Percentiles rank a stretch among this genome's conserved stretches.
Evolutionary conservation across 2,329 filamentous ascomycete genomes (phyloP).

Genomic region (Trichoderma sp.): DNA sequence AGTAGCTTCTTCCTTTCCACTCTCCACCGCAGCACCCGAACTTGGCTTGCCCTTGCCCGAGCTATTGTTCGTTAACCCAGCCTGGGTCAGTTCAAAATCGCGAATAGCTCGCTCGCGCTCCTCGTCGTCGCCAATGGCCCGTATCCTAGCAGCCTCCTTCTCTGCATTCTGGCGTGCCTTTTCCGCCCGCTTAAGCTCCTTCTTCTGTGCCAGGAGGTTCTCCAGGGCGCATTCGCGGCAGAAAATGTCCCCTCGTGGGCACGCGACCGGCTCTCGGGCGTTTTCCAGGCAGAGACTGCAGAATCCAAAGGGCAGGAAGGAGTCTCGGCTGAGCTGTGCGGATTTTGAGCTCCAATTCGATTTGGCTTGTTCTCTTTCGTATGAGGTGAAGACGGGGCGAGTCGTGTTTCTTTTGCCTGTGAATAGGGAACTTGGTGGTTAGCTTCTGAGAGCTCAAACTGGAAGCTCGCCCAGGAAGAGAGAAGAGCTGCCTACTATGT

Average conservation of each 20-base stretch:
- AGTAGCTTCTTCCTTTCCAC: not conserved
- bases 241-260: slow-evolving; percentile 82
- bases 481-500: not conserved
- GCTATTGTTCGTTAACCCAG: slow-evolving; percentile 53
- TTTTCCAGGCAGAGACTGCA: slow-evolving; percentile 84
- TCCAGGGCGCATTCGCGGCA: slow-evolving; percentile 90
- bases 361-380: slow-evolving; percentile 82
- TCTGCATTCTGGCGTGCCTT: slow-evolving; percentile 60
- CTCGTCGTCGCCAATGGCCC: slow-evolving; percentile 63
- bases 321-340: slow-evolving; percentile 84
- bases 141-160: slow-evolving; percentile 60
- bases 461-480: not conserved
- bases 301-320: slow-evolving; percentile 85
- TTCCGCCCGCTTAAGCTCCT: slow-evolving; percentile 82
- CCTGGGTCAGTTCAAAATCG: slow-evolving; percentile 84
- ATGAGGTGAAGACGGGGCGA: slow-evolving; percentile 86
- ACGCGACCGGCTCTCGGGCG: slow-evolving; percentile 79
- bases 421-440: not conserved
- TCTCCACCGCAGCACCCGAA: slow-evolving; percentile 24
- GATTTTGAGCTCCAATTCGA: slow-evolving; percentile 76
- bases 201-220: slow-evolving; percentile 87
- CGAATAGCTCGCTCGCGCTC: slow-evolving; percentile 66
- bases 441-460: not conserved
- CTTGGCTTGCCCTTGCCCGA: slow-evolving; percentile 40
- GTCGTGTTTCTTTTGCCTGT: slow-evolving; percentile 86